A percentile compares a stretch with the other conserved stretches of the same genome.
phyloP scores from a whole-genome alignment of 2,329 filamentous ascomycete genomes.

The Fusarium goolgardi region DNA sequence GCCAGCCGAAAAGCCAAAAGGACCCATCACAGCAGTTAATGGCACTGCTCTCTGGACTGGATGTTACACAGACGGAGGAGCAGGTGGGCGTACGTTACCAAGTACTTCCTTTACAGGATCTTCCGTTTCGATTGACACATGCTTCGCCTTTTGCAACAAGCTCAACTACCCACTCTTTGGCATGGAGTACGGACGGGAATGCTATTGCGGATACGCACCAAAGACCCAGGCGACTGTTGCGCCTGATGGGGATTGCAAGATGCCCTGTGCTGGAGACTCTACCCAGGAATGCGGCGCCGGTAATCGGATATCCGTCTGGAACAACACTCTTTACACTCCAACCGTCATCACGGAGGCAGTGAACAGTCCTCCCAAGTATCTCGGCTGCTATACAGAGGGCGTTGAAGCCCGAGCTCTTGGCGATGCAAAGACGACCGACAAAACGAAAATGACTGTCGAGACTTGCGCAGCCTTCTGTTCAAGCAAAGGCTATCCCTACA shows the following conservation, averaged over 20 bases:
- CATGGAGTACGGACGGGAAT: constrained; percentile 42
- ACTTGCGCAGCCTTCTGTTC: constrained; percentile 36
- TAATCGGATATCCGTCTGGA: constrained; percentile 41
- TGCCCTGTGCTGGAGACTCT: constrained; percentile 32
- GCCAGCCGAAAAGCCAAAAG: constrained; percentile 22
- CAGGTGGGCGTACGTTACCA: constrained; percentile 38
- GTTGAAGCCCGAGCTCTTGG: constrained; percentile 13
- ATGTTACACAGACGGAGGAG: constrained; percentile 41
- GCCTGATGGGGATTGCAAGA: constrained; percentile 38
- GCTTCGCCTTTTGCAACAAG: constrained; percentile 39
- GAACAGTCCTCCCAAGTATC: constrained; percentile 5
- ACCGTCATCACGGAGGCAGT: background rate
- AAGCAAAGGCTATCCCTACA: constrained; percentile 22
- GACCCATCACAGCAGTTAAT: constrained; percentile 27
- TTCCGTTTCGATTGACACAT: constrained; percentile 37
- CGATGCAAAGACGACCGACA: constrained; percentile 22
- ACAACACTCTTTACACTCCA: constrained; percentile 26
- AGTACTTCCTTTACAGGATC: constrained; percentile 34
- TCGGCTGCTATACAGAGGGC: constrained; percentile 41
- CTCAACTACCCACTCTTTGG: constrained; percentile 41
- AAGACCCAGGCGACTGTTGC: constrained; percentile 33
- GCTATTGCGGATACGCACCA: constrained; percentile 38
- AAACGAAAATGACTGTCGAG: constrained; percentile 28
- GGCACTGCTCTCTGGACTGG: constrained; percentile 33
- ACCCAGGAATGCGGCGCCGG: constrained; percentile 37